Conservation (phyloP, 2,329 filamentous ascomycete genomes). For the Venturia nashicola region DNA sequence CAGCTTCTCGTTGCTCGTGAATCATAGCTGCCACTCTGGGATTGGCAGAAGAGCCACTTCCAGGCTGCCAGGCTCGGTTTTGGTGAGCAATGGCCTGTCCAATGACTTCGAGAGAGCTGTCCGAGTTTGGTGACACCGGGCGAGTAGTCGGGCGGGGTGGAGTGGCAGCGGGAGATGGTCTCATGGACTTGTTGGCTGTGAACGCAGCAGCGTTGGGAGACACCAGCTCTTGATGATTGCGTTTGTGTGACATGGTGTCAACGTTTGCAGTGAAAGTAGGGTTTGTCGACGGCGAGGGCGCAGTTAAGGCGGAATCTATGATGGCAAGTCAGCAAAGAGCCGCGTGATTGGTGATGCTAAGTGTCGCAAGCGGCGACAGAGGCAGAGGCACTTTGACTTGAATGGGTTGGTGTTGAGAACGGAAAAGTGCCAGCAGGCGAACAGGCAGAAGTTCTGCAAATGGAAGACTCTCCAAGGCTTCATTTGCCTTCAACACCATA, state of each 20-base stretch:
- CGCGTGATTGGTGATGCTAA: background rate
- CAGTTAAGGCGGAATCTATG: background rate
- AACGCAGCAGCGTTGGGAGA: background rate
- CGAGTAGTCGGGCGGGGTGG: background rate
- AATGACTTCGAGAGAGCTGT: background rate
- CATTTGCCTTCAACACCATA: background rate
- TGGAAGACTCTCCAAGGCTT: background rate
- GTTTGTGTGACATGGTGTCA: slow-evolving; percentile 8
- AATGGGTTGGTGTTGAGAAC: background rate
- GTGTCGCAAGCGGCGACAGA: too few relatives aligned
- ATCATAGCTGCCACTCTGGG: background rate
- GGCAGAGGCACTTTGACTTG: too few relatives aligned
- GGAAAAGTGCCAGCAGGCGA: background rate
- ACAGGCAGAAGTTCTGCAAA: background rate
- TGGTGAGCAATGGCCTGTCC: background rate
- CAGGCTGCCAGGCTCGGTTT: background rate
- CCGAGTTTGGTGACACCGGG: background rate
- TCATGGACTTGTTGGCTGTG: background rate
- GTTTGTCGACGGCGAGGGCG: background rate
- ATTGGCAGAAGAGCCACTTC: background rate
- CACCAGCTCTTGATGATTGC: background rate
- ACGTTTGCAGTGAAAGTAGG: background rate
- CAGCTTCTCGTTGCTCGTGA: background rate
- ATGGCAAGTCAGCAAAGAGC: background rate
- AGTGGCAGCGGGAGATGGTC: background rate